phyloP scores from a whole-genome alignment of 2,329 filamentous ascomycete genomes.

The Colletotrichum sp. region DNA sequence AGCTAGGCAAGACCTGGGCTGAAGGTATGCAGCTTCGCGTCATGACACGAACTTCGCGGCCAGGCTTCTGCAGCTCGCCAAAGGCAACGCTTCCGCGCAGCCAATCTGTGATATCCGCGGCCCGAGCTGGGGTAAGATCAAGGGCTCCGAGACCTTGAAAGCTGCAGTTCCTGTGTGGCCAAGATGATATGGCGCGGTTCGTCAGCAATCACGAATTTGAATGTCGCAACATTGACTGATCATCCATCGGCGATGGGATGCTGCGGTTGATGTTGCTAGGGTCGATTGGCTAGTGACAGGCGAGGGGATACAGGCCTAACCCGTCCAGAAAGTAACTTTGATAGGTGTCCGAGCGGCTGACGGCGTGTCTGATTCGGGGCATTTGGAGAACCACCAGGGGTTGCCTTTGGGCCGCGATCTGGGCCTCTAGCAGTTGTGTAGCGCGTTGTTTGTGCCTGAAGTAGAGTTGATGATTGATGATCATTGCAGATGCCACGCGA shows the following conservation, averaged over 20 bases:
- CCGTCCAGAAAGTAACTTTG: neutral
- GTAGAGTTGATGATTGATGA: neutral
- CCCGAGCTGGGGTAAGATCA: neutral
- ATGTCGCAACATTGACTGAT: neutral
- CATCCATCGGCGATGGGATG: neutral
- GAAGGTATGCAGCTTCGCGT: conserved; percentile 8
- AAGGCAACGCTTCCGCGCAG: neutral
- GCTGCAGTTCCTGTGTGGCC: neutral
- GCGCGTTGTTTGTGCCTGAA: neutral
- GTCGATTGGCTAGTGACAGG: neutral
- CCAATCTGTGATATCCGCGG: neutral
- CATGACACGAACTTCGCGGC: neutral
- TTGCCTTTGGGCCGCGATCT: neutral
- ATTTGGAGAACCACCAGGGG: neutral
- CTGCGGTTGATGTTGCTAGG: neutral
- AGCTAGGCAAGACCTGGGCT: neutral
- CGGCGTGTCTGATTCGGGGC: neutral
- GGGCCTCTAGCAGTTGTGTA: neutral
- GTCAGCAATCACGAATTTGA: neutral
- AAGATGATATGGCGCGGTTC: neutral
- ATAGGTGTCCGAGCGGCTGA: neutral
- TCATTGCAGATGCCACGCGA: conserved; percentile 3
- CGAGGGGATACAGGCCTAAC: neutral
- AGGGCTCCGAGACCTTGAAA: neutral
- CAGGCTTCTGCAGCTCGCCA: neutral